Percentiles rank a stretch among this genome's conserved stretches.
phyloP scores from a whole-genome alignment of 345 rosid species.

The Nephelium lappaceum region DNA sequence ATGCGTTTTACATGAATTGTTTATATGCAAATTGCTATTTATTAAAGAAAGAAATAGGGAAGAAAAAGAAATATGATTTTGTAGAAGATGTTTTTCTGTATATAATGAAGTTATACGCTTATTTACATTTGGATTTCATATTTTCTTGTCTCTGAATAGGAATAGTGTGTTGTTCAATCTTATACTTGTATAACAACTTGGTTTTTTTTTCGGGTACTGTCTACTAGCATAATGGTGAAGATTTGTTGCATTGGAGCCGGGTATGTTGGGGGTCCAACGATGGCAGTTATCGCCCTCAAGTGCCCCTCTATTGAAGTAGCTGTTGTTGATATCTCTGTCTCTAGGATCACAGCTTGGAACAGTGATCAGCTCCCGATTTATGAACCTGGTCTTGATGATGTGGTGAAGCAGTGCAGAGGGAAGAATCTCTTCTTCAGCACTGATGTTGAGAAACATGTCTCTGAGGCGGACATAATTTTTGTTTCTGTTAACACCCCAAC shows the following conservation, averaged over 20 bases:
- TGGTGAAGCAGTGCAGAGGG: constrained; percentile 71
- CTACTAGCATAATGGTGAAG: constrained; percentile 55
- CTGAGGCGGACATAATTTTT: constrained; percentile 77
- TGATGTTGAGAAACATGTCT: constrained; percentile 68
- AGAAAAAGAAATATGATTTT: too few species aligned
- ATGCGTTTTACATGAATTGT: not conserved
- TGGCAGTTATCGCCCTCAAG: constrained; percentile 74
- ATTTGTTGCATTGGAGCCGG: constrained; percentile 82
- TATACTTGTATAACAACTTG: not conserved
- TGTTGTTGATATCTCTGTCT: constrained; percentile 68
- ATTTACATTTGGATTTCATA: not conserved
- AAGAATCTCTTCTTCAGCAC: constrained; percentile 79
- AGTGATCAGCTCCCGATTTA: constrained; percentile 67
- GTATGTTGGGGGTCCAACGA: constrained; percentile 74
- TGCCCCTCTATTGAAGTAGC: constrained; percentile 67
- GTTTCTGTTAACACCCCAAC: constrained; percentile 88
- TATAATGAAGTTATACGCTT: not conserved
- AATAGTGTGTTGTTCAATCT: not conserved
- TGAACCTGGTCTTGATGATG: constrained; percentile 72
- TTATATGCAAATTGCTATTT: not conserved
- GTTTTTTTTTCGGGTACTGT: constrained; percentile 13
- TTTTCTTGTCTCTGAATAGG: not conserved
- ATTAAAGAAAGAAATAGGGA: too few species aligned
- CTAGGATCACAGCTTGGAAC: constrained; percentile 72
- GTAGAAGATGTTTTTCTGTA: not conserved